phyloP scores from a whole-genome alignment of 2,329 filamentous ascomycete species.

The Diplocarpon mali region DNA sequence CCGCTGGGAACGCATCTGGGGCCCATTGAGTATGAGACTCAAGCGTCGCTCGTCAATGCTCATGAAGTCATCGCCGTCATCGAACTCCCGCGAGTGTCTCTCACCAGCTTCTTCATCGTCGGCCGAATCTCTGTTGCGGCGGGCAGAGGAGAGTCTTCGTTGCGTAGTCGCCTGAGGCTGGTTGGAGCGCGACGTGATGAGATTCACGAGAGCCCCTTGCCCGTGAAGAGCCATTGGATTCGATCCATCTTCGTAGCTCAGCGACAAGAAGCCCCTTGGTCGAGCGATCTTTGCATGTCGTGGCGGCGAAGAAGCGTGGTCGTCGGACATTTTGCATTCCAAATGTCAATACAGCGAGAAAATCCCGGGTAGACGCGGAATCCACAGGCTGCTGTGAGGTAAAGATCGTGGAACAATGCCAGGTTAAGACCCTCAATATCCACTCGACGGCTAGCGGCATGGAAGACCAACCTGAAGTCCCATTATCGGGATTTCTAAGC shows the following conservation, averaged over 20 bases:
- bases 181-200: slow-evolving; percentile 25
- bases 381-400: background rate
- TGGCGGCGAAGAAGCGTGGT: slow-evolving; percentile 13
- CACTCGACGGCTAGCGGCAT: no score
- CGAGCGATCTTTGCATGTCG: slow-evolving; percentile 15
- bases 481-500: no score
- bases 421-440: no score
- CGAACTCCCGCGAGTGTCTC: slow-evolving; percentile 12
- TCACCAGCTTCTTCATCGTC: slow-evolving; percentile 21
- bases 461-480: no score
- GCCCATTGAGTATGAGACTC: slow-evolving; percentile 48
- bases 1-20: slow-evolving; percentile 70
- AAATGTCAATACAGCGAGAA: background rate
- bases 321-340: slow-evolving; percentile 4
- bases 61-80: slow-evolving; percentile 19
- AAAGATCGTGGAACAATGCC: no score
- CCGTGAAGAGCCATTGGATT: slow-evolving; percentile 26
- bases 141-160: slow-evolving; percentile 13
- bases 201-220: slow-evolving; percentile 19
- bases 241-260: slow-evolving; percentile 18
- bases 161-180: slow-evolving; percentile 16
- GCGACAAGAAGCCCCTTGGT: slow-evolving; percentile 21
- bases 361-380: background rate
- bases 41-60: slow-evolving; percentile 44
- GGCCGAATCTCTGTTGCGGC: slow-evolving; percentile 12